Evolutionary conservation across 768 basidiomycete genomes (phyloP), one percentile per base, ranked within the genome.

Genomic region (Russula sp.): DNA sequence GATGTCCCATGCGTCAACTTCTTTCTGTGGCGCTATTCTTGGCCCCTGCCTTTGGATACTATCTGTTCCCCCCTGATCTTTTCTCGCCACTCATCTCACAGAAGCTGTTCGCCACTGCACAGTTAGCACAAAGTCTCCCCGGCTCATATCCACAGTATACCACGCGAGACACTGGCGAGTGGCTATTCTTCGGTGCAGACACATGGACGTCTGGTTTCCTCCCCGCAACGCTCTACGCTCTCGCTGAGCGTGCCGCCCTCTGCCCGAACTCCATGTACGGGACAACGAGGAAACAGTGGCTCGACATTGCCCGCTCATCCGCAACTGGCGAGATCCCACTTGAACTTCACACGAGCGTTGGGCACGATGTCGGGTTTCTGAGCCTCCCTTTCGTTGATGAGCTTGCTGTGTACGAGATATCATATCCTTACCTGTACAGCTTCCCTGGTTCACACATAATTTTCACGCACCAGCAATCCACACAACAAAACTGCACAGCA

Each of bases 151-250:
- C 88, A 1, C 83, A 87, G 66, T 87, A 82, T 66, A 89, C 88
- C 4, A 73, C 72, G 53, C 78, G 81, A 61, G 72, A 70, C 22
- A 70, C 66, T 0, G 86, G 86, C 0, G 69, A 72, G 2, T 89
- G 86, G 87, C 72, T 76, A 7, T 79, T 76, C 66, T 84, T 85
- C 73, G 51, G 63, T 5, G 79, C 85, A 0, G 79, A 86, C 67
- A 81, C 81, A 3, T 88, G 87, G 86, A 86, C 86, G 0, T 81
- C 84, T 2, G 86, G 85, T 0, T 88, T 89, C 77, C 84, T 88
- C n/a, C 48, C 22, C 7, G 48, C 48, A 11, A 81, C 81, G 3
- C 73, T 80, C 30, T 89, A 89, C 67, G 85, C 81, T 14, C 74
- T 89, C 58, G 79, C 86, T 70, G 77, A 79, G 48, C 79, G 88